These are phyloP conservation scores for Cladosporium sp. DNA, from an alignment of 2,329 filamentous ascomycete genomes.

Conservation along the genomic window DNA sequence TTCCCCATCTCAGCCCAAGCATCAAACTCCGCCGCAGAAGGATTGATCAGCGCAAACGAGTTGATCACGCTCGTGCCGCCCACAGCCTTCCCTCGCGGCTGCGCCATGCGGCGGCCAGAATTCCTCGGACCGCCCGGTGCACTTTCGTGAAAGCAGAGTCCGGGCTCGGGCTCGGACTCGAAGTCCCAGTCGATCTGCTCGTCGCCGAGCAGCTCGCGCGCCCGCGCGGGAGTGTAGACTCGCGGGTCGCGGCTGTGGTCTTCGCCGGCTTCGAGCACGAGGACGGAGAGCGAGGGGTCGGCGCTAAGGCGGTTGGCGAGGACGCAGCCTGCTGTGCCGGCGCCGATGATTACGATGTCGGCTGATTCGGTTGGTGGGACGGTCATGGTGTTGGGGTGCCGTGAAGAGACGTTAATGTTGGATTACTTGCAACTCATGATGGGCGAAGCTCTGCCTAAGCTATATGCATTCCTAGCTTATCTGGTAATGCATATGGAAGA, in stretches of 20 bases:
- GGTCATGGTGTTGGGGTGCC: not conserved
- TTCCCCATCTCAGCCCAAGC: slow-evolving; percentile 31
- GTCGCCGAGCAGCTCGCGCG: slow-evolving; percentile 14
- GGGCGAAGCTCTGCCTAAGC: too few relatives aligned
- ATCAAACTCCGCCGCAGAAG: slow-evolving; percentile 29
- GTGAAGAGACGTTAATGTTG: too few relatives aligned
- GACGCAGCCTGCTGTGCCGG: slow-evolving; percentile 23
- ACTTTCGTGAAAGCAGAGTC: not conserved
- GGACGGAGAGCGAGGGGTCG: slow-evolving; percentile 20
- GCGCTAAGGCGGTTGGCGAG: slow-evolving; percentile 20
- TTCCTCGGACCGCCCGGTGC: slow-evolving; percentile 6
- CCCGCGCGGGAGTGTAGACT: slow-evolving; percentile 19
- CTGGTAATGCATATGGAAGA: too few relatives aligned
- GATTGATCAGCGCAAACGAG: slow-evolving; percentile 22
- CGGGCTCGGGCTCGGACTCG: slow-evolving; percentile 23
- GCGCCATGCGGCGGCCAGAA: slow-evolving; percentile 16
- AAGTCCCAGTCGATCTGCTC: slow-evolving; percentile 30
- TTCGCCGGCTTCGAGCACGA: slow-evolving; percentile 30
- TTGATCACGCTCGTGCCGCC: slow-evolving; percentile 38
- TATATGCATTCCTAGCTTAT: too few relatives aligned
- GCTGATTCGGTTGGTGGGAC: not conserved
- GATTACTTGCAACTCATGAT: too few relatives aligned
- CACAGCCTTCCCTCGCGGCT: slow-evolving; percentile 31
- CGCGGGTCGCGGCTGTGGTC: slow-evolving; percentile 17
- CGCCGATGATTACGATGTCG: slow-evolving; percentile 24